Percentiles rank a stretch among this genome's conserved stretches.
Evolutionary conservation across 2,329 filamentous ascomycete genomes (phyloP).

Genomic region (Aspergillus sp.): DNA sequence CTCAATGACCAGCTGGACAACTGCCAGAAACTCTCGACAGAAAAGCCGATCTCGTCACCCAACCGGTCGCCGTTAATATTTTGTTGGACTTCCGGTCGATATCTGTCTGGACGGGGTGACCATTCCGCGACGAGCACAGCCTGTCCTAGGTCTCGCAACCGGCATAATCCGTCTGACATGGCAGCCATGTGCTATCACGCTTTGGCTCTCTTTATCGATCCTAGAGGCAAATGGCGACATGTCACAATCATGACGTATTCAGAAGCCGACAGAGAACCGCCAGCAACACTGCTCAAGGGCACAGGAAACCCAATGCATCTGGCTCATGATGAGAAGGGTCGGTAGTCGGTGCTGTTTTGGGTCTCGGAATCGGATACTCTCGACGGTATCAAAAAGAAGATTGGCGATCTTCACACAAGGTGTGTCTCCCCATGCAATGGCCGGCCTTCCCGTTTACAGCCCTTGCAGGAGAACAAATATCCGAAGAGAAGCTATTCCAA

Average conservation of each 20-base stretch:
- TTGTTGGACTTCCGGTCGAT: no score
- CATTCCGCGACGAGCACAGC: no score
- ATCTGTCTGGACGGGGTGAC: no score
- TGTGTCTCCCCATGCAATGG: not conserved
- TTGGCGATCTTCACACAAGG: conserved; percentile 1
- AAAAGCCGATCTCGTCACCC: no score
- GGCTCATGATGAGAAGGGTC: not conserved
- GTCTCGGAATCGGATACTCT: not conserved
- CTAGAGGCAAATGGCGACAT: not conserved
- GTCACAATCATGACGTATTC: not conserved
- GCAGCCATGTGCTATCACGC: no score
- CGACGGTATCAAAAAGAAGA: not conserved
- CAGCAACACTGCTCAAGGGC: not conserved
- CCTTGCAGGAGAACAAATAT: conserved; percentile 1
- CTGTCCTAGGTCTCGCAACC: no score
- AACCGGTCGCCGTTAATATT: no score
- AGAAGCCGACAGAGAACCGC: not conserved
- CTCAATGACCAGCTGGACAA: no score
- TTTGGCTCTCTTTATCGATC: no score
- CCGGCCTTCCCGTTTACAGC: not conserved
- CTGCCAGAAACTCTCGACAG: no score
- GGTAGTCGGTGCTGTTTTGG: not conserved
- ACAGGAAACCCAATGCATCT: not conserved
- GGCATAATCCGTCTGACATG: no score
- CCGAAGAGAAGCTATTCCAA: conserved; percentile 11